These are phyloP conservation scores for Lachnellula cervina DNA, from an alignment of 2,329 filamentous ascomycete genomes.

Conservation along the genomic window DNA sequence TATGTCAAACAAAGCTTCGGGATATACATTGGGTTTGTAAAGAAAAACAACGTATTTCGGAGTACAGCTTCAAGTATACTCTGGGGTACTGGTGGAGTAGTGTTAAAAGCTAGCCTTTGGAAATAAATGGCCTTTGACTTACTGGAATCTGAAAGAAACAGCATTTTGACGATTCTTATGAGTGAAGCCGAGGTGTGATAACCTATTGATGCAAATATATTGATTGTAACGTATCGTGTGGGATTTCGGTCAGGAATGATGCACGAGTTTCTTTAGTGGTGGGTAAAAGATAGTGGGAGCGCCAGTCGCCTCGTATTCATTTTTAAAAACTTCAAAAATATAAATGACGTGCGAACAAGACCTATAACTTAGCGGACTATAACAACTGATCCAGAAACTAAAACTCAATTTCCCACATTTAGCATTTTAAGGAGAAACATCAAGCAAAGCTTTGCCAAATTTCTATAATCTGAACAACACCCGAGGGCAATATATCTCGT, in stretches of 20 bases:
- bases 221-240: too few relatives aligned
- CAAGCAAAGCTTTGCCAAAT: too few relatives aligned
- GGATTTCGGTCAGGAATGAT: too few relatives aligned
- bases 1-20: neutral
- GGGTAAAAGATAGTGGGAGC: neutral
- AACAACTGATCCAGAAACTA: too few relatives aligned
- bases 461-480: too few relatives aligned
- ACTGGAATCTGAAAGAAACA: neutral
- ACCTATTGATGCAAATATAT: neutral
- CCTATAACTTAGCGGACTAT: too few relatives aligned
- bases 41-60: neutral
- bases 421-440: too few relatives aligned
- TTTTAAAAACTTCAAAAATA: neutral
- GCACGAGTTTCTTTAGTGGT: neutral
- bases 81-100: neutral
- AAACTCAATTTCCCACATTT: too few relatives aligned
- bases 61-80: neutral
- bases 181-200: neutral
- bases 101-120: neutral
- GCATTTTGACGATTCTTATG: neutral
- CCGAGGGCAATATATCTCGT: too few relatives aligned
- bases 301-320: neutral
- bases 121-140: neutral
- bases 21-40: neutral
- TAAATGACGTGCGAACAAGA: neutral